phyloP scores from a whole-genome alignment of 495 filamentous ascomycete species.

The Xylaria venustula region DNA sequence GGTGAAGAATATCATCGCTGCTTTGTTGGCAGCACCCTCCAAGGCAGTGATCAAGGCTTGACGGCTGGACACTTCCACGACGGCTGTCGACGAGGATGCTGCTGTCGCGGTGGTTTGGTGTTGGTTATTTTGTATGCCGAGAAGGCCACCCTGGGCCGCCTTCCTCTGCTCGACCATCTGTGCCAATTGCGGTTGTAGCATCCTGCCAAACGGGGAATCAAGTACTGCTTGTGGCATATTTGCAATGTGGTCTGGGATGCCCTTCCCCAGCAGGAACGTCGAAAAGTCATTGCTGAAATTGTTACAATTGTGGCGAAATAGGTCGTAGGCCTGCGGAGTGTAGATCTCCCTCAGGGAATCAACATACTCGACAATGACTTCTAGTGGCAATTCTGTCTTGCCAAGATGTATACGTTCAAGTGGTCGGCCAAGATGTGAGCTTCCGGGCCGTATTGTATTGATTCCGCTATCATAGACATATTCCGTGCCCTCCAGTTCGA shows the following conservation, averaged over 20 bases:
- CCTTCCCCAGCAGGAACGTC: constrained; percentile 85
- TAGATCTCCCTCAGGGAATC: constrained; percentile 80
- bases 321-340: constrained; percentile 80
- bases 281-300: constrained; percentile 95
- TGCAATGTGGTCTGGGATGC: constrained; percentile 86
- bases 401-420: constrained; percentile 76
- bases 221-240: constrained; percentile 84
- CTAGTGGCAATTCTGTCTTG: constrained; percentile 71
- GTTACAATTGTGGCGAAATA: constrained; percentile 90
- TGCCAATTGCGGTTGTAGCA: constrained; percentile 82
- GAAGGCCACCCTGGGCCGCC: constrained; percentile 48
- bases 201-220: constrained; percentile 86
- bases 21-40: constrained; percentile 49
- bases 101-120: constrained; percentile 26
- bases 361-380: constrained; percentile 86
- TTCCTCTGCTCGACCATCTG: constrained; percentile 68
- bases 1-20: constrained; percentile 90
- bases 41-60: constrained; percentile 62
- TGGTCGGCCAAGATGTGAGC: constrained; percentile 80
- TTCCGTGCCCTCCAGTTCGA: constrained; percentile 69
- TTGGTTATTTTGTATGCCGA: constrained; percentile 45
- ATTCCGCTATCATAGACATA: constrained; percentile 66
- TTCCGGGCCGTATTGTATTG: constrained; percentile 73
- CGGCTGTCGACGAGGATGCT: constrained; percentile 27
- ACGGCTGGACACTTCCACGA: constrained; percentile 41